Percentiles rank a stretch among this genome's conserved stretches.
Evolutionary conservation across 805 yeast genomes (phyloP).

Genomic region (Pichia californica): DNA sequence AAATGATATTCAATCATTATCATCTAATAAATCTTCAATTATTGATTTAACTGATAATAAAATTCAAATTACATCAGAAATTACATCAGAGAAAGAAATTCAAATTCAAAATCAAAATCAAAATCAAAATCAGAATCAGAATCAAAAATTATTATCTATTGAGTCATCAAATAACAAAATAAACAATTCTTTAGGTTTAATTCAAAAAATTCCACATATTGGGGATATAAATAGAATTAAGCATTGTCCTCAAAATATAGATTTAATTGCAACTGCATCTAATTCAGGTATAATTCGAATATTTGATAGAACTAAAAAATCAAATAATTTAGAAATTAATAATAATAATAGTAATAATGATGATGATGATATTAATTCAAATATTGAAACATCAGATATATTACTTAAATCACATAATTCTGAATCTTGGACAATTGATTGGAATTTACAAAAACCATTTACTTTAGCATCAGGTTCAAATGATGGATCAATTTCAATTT

Average conservation of each 20-base stretch:
- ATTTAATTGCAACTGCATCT: slow-evolving; percentile 65
- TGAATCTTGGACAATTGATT: slow-evolving; percentile 67
- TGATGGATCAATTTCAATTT: slow-evolving; percentile 57
- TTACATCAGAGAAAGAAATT: too few relatives aligned
- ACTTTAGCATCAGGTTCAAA: slow-evolving; percentile 52
- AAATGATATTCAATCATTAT: too few relatives aligned
- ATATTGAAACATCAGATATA: slow-evolving; percentile 21
- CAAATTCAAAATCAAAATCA: too few relatives aligned
- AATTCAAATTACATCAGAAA: too few relatives aligned
- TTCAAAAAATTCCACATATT: slow-evolving; percentile 57
- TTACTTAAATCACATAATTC: slow-evolving; percentile 26
- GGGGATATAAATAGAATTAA: slow-evolving; percentile 72
- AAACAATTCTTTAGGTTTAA: slow-evolving; percentile 13
- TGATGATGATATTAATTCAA: slow-evolving; percentile 5
- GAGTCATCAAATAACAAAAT: neutral
- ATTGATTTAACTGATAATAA: too few relatives aligned
- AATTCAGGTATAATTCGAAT: slow-evolving; percentile 59
- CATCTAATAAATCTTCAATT: too few relatives aligned
- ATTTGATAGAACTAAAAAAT: slow-evolving; percentile 81
- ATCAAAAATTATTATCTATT: neutral
- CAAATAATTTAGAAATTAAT: slow-evolving; percentile 35
- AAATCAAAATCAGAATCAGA: too few relatives aligned
- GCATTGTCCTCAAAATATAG: slow-evolving; percentile 82
- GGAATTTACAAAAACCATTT: slow-evolving; percentile 67
- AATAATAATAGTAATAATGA: slow-evolving; percentile 7